phyloP scores from a whole-genome alignment of 371 early-diverging fungal species.

The Lichtheimia hyalospora region DNA sequence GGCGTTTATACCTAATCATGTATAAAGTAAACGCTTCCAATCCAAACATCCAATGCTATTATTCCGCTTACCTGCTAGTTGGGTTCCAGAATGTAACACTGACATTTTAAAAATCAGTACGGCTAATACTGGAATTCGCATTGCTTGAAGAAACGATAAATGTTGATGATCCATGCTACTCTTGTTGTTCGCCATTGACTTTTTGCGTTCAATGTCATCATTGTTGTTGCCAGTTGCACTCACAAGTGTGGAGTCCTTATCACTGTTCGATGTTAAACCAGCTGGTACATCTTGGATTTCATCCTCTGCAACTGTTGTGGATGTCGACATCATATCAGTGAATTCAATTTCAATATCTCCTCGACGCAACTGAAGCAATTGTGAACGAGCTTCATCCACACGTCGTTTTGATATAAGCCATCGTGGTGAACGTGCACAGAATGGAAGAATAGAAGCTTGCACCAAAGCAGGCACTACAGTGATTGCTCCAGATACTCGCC shows the following conservation, averaged over 20 bases:
- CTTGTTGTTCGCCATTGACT: neutral
- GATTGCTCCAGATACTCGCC: conserved; percentile 66
- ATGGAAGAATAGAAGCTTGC: conserved; percentile 67
- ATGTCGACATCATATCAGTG: conserved; percentile 51
- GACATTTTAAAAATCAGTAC: conserved; percentile 49
- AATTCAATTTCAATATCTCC: conserved; percentile 65
- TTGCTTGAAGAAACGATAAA: conserved; percentile 28
- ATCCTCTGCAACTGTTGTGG: neutral
- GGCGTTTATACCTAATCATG: conserved; percentile 87
- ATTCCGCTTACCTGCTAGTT: too few relatives aligned
- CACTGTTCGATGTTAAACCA: neutral
- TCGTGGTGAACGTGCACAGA: conserved; percentile 77
- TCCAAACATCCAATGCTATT: too few relatives aligned
- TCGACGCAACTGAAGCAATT: conserved; percentile 56
- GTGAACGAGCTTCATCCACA: conserved; percentile 58
- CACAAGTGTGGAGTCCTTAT: conserved; percentile 8
- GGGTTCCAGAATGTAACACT: conserved; percentile 64
- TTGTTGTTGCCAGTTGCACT: neutral
- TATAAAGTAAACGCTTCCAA: too few relatives aligned
- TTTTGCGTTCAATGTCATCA: conserved; percentile 1
- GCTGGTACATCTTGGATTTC: neutral
- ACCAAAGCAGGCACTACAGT: conserved; percentile 65
- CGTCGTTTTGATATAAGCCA: conserved; percentile 63
- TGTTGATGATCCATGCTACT: conserved; percentile 6
- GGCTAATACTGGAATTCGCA: conserved; percentile 32